Conservation (phyloP, 2,329 filamentous ascomycete genomes). For the Aspergillus uvarum region DNA sequence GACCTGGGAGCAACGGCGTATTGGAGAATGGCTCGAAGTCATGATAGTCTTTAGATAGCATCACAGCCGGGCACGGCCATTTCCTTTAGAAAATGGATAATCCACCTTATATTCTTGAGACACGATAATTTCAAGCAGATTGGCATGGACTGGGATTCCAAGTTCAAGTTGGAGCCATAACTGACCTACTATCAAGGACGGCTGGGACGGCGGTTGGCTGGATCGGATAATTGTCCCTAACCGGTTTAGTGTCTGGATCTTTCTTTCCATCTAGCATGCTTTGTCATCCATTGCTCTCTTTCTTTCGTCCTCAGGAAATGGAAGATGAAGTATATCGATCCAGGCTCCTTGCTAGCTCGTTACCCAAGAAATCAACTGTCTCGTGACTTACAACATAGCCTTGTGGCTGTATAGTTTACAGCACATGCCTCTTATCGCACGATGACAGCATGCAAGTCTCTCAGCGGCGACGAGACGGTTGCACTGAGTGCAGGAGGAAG, state of each 20-base stretch:
- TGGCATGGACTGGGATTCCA: too few relatives aligned
- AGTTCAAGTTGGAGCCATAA: too few relatives aligned
- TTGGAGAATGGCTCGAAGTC: slow-evolving; percentile 4
- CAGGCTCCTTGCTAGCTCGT: background rate
- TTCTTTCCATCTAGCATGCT: background rate
- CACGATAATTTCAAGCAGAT: too few relatives aligned
- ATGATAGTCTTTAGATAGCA: slow-evolving; percentile 4
- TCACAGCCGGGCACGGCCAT: background rate
- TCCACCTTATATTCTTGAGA: too few relatives aligned
- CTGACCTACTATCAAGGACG: too few relatives aligned
- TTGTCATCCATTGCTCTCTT: background rate
- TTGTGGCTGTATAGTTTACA: background rate
- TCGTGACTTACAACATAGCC: background rate
- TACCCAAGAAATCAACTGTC: background rate
- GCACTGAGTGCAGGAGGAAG: slow-evolving; percentile 31
- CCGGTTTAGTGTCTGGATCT: background rate
- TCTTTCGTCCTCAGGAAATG: background rate
- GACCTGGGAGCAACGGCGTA: slow-evolving; percentile 9
- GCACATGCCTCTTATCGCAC: background rate
- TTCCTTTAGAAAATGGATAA: background rate
- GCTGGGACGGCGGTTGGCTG: background rate
- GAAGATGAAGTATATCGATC: background rate
- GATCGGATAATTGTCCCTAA: background rate
- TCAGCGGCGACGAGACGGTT: slow-evolving; percentile 32
- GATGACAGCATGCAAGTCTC: background rate